Evolutionary conservation across 352 stramenopile genomes (phyloP).

Genomic region (Aphanomyces euteiches): DNA sequence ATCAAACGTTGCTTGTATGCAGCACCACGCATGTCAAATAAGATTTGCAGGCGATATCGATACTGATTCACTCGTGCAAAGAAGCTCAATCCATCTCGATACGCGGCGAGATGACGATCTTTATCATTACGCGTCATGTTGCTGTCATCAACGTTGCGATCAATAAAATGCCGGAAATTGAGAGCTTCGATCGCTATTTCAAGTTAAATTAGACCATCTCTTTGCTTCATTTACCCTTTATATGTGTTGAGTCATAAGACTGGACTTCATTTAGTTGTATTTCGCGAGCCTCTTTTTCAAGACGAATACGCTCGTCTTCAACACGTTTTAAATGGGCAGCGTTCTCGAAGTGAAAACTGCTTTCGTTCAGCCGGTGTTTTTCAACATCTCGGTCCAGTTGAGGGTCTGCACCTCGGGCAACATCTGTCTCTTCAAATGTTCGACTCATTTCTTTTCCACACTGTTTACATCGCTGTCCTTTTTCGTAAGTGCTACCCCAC

Average conservation of each 20-base stretch:
- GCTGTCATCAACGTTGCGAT: constrained; percentile 36
- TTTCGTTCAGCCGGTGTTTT: constrained; percentile 46
- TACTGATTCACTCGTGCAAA: constrained; percentile 67
- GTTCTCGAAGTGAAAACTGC: constrained; percentile 42
- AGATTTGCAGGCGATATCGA: constrained; percentile 55
- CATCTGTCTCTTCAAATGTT: constrained; percentile 52
- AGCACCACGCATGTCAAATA: constrained; percentile 43
- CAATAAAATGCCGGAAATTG: constrained; percentile 64
- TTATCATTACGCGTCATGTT: constrained; percentile 32
- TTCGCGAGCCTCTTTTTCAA: constrained; percentile 65
- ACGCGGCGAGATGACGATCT: constrained; percentile 52
- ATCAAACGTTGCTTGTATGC: constrained; percentile 45
- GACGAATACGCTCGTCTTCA: constrained; percentile 54
- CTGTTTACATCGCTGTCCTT: constrained; percentile 52
- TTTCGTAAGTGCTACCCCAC: constrained; percentile 62
- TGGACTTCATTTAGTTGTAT: constrained; percentile 49
- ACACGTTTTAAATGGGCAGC: constrained; percentile 44
- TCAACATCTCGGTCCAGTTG: constrained; percentile 52
- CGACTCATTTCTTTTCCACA: constrained; percentile 67
- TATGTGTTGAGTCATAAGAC: constrained; percentile 56
- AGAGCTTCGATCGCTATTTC: constrained; percentile 52
- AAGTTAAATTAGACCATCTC: not conserved
- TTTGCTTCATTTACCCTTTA: constrained; percentile 35
- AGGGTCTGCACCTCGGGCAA: constrained; percentile 43
- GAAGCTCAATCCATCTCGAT: constrained; percentile 63